Evolutionary conservation across 208 protist genomes (phyloP), one percentile per base, ranked within the genome.

Genomic region (Leishmania tarentolae): DNA sequence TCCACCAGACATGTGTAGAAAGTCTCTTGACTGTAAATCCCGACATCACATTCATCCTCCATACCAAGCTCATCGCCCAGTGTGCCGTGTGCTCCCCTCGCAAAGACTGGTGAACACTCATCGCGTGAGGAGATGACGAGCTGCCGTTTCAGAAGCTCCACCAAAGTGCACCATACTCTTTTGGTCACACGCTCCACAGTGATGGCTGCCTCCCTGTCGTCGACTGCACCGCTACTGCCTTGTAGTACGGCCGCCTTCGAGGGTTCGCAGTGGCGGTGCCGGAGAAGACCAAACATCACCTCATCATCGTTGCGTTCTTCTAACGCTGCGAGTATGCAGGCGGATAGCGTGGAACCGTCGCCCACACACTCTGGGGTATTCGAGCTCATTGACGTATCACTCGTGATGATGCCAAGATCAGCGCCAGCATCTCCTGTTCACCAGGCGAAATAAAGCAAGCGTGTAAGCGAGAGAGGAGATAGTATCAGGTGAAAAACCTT

Each of bases 1-100:
- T 92, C 91, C 44, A 83, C 76, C 40, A 94, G 28, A 59, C 88
- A 88, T 35, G 81, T 61, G 70, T 85, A 82, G 73, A 92, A 93
- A 0, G 85, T 87, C 46, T 93, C 90, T 35, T 31, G 57, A 52
- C 83, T 87, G 69, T 86, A 70, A 21, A 93, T 5, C 0, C 78
- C 87, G 47, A 93, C 86, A 59, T 89, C 85, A 44, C 89, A 90
- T 7, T 37, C 61, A 8, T 37, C 57, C 56, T 35, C 56, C 56
- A 15, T 15, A 2, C 53, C 74, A 66, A 17, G 15, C 42, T 66
- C 57, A 47, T 63, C 75, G 21, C 44, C 52, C 28, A 13, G 44
- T 13, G 76, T 53, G 76, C 19, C 59, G 35, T 63, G 72, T 28
- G 7, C 44, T 37, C 46, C 44, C 13, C 44, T 31, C 28, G 19